Evolutionary conservation across 2,329 filamentous ascomycete genomes (phyloP).

Genomic region (Zymoseptoria tritici): DNA sequence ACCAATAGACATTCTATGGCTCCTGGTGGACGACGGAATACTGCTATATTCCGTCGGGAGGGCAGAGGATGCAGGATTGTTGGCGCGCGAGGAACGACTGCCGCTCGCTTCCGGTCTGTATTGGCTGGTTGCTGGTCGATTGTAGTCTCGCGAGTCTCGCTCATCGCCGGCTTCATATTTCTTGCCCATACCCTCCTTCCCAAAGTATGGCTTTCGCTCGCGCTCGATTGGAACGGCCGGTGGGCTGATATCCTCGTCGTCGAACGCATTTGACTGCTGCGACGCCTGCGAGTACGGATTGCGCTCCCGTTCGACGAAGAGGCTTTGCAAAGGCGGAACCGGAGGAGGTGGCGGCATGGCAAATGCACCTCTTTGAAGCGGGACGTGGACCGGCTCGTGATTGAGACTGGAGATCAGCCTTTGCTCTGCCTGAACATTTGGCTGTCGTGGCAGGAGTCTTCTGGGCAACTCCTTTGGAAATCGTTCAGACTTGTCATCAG

Average conservation of each 20-base stretch:
- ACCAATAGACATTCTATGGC: slow-evolving; percentile 16
- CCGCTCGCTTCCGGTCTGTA: slow-evolving; percentile 9
- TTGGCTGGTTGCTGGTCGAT: slow-evolving; percentile 7
- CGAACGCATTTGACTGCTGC: slow-evolving; percentile 24
- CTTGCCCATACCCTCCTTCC: slow-evolving; percentile 53
- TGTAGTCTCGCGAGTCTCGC: slow-evolving; percentile 9
- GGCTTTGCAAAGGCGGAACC: slow-evolving; percentile 18
- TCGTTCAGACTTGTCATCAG: slow-evolving; percentile 58
- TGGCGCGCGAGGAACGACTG: slow-evolving; percentile 3
- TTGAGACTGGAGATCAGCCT: slow-evolving; percentile 46
- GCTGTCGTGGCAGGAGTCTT: slow-evolving; percentile 57
- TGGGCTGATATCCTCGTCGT: slow-evolving; percentile 33
- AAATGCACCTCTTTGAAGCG: slow-evolving; percentile 32
- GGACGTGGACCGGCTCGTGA: slow-evolving; percentile 37
- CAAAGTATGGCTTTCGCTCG: slow-evolving; percentile 57
- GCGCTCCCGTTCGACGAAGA: slow-evolving; percentile 33
- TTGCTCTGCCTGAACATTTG: slow-evolving; percentile 52
- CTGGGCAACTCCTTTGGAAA: slow-evolving; percentile 74
- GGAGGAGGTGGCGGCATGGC: slow-evolving; percentile 31
- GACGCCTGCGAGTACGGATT: slow-evolving; percentile 32
- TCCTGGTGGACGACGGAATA: slow-evolving; percentile 16
- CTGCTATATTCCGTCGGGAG: slow-evolving; percentile 14
- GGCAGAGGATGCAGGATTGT: neutral
- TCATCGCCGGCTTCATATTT: slow-evolving; percentile 33
- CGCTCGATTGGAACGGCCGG: slow-evolving; percentile 52